Base-by-base conservation (phyloP, 2,329 filamentous ascomycete genomes). In the Neoarthrinium moseri region DNA sequence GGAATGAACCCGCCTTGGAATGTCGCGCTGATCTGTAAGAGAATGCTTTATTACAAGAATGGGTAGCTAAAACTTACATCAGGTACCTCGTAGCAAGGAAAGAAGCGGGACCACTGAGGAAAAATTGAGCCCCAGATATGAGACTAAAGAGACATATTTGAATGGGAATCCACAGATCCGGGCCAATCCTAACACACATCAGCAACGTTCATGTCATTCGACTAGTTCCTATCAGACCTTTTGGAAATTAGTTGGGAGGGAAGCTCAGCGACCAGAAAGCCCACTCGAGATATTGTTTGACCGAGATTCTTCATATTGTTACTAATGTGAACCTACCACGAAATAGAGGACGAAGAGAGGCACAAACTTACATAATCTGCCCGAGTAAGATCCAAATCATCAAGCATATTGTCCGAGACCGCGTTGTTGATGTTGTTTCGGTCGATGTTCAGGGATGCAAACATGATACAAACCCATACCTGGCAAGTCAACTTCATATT, bases 371-470 rank as follows among this genome's bases (percentile, higher is more conserved):
- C 61, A 43, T 61, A 64, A 36, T 64, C 61, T n/a, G 34, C 46
- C 4, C 48, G 42, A 1, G n/a, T n/a, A n/a, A n/a, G n/a, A n/a
- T n/a, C 54, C 2, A 64, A 46, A 24, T 61, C 55, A 30, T 59
- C 59, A 10, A 64, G 61, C 54, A 58, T 35, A n/a, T 65, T 63
- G 29, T 68, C 64, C 7, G 64, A 65, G 8, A 65, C 62, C 1
- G 64, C 64, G 26, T 67, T 67, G 13, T 49, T 47, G 21, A 58
- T 55, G 35, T 56, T 58, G 15, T 35, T 32, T 39, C 53, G 47
- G 32, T 56, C 55, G 29, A 57, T 56, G 20, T 58, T 48, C 4
- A 58, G 51, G 30, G 53, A 49, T 5, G 50, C 49, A 42, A 58
- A 58, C 56, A 58, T 58, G 24, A 55, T 45, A 34, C 54, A 56